Evolutionary conservation across 805 yeast genomes (phyloP), one percentile per base, ranked within the genome.

Genomic region (Starmera amethionina): DNA sequence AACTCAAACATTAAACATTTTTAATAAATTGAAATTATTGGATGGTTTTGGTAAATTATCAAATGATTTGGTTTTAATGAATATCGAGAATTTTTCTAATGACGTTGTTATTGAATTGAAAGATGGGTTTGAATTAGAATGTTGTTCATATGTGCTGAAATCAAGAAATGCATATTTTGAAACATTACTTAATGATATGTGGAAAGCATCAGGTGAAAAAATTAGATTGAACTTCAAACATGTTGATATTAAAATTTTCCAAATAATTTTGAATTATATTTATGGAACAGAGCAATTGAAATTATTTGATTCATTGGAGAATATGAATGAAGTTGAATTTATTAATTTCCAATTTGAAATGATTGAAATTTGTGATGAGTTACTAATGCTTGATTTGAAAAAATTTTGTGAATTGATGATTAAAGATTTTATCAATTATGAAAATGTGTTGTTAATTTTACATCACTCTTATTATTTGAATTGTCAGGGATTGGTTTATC

Each of bases 141-240:
- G 74, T 7, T 76, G 77, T 50, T 69, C 79, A 3, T 63, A 66
- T 10, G 59, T 86, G 5, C 51, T 88, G n/a, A 52, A 61, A 4
- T 56, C 72, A 0, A 60, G 94, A 43, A 73, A 79, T 36, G 77
- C 75, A 0, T 83, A 69, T 51, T 85, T 88, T 54, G 79, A 74
- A 41, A 67, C 79, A 0, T 46, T 76, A 3, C 65, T 82, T 30
- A 70, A 80, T 0, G 52, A 58, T 1, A 54, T 76, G 37, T 85
- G 93, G 94, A 53, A 47, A 9, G 39, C 32, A 2, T 35, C 15
- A 2, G 38, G 40, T 6, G 47, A 44, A 2, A n/a, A 28, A 4
- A 55, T 49, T 16, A 40, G 43, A 0, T 39, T 78, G 13, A 62
- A 68, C 31, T 66, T 85, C 36, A 56, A 61, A 2, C 69, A 71